A percentile compares a stretch with the other conserved stretches of the same genome.
Evolutionary conservation across 1,139 yeast genomes (phyloP).

Genomic region (Yamadazyma mexicana): DNA sequence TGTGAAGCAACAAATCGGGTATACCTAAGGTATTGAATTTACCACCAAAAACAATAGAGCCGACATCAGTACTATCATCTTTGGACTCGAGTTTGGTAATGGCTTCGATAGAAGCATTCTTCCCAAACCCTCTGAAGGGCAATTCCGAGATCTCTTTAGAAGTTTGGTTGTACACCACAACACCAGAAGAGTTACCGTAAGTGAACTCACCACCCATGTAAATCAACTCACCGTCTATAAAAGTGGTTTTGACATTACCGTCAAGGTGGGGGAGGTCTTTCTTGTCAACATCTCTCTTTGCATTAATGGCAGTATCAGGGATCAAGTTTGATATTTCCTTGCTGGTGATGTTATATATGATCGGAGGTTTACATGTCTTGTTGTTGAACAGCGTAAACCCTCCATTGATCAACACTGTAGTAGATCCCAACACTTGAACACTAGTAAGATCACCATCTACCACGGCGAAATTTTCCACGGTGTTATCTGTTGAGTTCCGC

Average conservation of each 20-base stretch:
- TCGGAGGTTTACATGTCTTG: conserved; percentile 47
- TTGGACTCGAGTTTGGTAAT: conserved; percentile 49
- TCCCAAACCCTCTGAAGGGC: conserved; percentile 78
- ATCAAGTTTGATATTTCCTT: conserved; percentile 42
- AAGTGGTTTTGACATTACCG: conserved; percentile 57
- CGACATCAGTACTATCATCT: conserved; percentile 22
- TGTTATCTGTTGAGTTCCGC: conserved; percentile 28
- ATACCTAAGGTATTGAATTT: conserved; percentile 63
- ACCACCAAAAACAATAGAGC: conserved; percentile 79
- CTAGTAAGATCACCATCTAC: conserved; percentile 36
- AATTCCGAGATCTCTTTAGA: conserved; percentile 45
- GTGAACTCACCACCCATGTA: conserved; percentile 82
- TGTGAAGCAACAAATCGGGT: conserved; percentile 41
- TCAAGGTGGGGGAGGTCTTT: conserved; percentile 23
- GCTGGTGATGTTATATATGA: conserved; percentile 52
- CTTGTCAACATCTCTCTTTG: too few relatives aligned
- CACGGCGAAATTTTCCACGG: conserved; percentile 30
- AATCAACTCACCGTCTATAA: conserved; percentile 41
- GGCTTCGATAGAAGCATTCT: conserved; percentile 60
- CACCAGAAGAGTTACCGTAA: conserved; percentile 58
- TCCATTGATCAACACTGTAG: conserved; percentile 46
- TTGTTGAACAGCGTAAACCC: conserved; percentile 37
- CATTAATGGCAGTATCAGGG: conserved; percentile 10
- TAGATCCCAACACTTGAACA: conserved; percentile 25
- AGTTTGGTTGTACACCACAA: conserved; percentile 62